Percentiles rank a stretch among this genome's conserved stretches.
These are phyloP conservation scores for Scheffersomyces titani DNA, from an alignment of 1,139 yeast genomes.

Conservation along the genomic window DNA sequence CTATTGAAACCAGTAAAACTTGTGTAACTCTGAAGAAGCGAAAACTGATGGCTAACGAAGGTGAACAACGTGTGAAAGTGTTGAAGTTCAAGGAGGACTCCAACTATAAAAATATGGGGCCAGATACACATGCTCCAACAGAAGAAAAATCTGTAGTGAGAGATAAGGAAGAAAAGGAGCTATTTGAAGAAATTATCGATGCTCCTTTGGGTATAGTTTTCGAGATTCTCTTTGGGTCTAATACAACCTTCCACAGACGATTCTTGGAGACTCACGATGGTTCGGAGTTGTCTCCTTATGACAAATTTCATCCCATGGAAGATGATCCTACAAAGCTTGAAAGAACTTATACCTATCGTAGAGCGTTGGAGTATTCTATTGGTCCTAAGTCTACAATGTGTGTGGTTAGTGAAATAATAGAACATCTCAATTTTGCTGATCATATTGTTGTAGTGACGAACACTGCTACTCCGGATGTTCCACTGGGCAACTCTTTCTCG, in stretches of 20 bases:
- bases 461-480: constrained; percentile 59
- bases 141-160: constrained; percentile 15
- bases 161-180: constrained; percentile 30
- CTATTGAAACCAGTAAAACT: background rate
- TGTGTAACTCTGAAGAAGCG: background rate
- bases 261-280: constrained; percentile 50
- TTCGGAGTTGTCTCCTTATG: constrained; percentile 44
- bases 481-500: constrained; percentile 56
- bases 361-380: constrained; percentile 52
- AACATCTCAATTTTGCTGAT: constrained; percentile 39
- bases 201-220: constrained; percentile 55
- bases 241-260: constrained; percentile 39
- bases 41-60: background rate
- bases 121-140: constrained; percentile 39
- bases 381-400: constrained; percentile 62
- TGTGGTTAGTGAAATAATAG: constrained; percentile 47
- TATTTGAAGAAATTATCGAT: constrained; percentile 33
- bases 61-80: constrained; percentile 8
- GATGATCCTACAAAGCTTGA: constrained; percentile 31
- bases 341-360: constrained; percentile 44
- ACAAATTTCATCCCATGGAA: constrained; percentile 34
- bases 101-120: constrained; percentile 41
- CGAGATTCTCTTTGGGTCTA: constrained; percentile 49
- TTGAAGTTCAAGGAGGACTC: constrained; percentile 31
- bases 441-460: constrained; percentile 38